phyloP scores from a whole-genome alignment of 495 filamentous ascomycete species.

The Lophium mytilinum region DNA sequence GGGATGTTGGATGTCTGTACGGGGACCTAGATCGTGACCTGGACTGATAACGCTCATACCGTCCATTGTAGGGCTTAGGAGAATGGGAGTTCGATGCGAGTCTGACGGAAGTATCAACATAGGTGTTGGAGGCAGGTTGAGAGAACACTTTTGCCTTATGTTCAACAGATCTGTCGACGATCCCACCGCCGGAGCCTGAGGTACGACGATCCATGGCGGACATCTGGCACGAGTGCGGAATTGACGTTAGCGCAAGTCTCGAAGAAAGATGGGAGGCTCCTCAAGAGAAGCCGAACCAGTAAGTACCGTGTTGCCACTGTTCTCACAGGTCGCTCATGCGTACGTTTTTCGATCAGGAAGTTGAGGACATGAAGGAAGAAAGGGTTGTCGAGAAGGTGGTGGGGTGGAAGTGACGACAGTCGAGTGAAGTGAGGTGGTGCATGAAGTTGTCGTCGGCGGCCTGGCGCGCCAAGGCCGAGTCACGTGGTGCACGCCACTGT shows the following conservation, averaged over 20 bases:
- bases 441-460: too few species aligned
- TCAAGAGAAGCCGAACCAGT: neutral
- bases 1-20: slow-evolving; percentile 13
- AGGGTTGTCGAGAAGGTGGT: neutral
- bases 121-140: neutral
- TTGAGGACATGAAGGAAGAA: neutral
- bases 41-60: neutral
- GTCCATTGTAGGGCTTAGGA: neutral
- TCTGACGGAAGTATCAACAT: slow-evolving; percentile 12
- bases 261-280: neutral
- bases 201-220: neutral
- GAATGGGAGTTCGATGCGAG: neutral
- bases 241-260: neutral
- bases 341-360: neutral
- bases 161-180: neutral
- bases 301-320: neutral
- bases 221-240: neutral
- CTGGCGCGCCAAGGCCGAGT: too few species aligned
- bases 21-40: slow-evolving; percentile 19
- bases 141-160: slow-evolving; percentile 5
- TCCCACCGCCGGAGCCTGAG: slow-evolving; percentile 14
- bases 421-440: too few species aligned
- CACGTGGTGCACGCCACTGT: too few species aligned
- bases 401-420: neutral
- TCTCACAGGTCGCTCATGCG: neutral